Evolutionary conservation across 352 stramenopile species (phyloP).

Genomic region (Thraustochytrium sp.): DNA sequence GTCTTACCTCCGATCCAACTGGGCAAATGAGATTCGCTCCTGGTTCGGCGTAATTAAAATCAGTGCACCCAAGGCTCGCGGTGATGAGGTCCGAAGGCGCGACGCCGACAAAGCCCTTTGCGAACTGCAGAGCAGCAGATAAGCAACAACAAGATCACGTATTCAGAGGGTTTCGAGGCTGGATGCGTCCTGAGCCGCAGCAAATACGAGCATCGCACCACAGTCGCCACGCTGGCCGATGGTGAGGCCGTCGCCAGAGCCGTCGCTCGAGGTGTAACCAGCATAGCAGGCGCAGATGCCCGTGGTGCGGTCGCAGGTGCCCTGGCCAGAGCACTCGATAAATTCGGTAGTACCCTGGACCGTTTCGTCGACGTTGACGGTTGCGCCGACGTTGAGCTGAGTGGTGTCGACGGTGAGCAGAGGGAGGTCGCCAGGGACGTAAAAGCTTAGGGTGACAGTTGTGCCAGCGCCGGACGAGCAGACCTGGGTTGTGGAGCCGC

Average conservation of each 20-base stretch:
- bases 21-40: no score
- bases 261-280: conserved; percentile 60
- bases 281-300: conserved; percentile 67
- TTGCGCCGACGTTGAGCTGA: neutral
- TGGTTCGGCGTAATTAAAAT: no score
- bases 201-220: conserved; percentile 18
- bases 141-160: no score
- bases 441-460: neutral
- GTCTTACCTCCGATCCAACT: no score
- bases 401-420: conserved; percentile 6
- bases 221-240: conserved; percentile 42
- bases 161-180: no score
- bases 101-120: no score
- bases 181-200: neutral
- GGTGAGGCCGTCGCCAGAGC: neutral
- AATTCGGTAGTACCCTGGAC: conserved; percentile 21
- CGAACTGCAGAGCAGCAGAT: no score
- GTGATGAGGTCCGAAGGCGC: no score
- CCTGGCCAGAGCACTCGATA: conserved; percentile 69
- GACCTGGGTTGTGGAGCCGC: neutral
- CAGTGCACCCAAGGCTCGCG: no score
- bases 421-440: conserved; percentile 19
- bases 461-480: neutral
- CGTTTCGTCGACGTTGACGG: neutral
- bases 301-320: conserved; percentile 63